Conservation (phyloP, 495 filamentous ascomycete species). For the Pyrenopolyporus hunteri region DNA sequence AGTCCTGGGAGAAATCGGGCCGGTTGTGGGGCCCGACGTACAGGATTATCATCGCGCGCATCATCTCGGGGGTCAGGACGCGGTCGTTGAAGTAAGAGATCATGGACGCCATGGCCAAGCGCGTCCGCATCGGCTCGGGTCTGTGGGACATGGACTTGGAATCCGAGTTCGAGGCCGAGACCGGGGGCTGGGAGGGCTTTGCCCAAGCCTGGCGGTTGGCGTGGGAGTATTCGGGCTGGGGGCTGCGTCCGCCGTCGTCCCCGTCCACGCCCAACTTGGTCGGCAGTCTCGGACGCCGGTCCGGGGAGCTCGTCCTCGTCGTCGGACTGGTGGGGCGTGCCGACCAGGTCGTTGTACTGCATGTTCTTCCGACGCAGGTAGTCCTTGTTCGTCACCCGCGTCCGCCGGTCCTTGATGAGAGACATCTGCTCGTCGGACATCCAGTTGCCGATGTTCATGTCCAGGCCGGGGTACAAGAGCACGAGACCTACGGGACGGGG, state of each 20-base stretch:
- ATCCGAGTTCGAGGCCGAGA: slow-evolving; percentile 14
- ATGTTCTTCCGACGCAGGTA: slow-evolving; percentile 79
- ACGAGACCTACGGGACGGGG: slow-evolving; percentile 82
- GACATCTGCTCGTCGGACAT: slow-evolving; percentile 98
- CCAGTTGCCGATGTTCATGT: slow-evolving; percentile 98
- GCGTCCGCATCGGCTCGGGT: slow-evolving; percentile 76
- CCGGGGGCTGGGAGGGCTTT: slow-evolving; percentile 40
- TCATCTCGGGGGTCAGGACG: slow-evolving; percentile 95
- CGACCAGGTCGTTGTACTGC: slow-evolving; percentile 60
- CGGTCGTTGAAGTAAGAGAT: slow-evolving; percentile 98
- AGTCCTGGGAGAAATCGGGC: slow-evolving; percentile 91
- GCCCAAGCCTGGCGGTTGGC: slow-evolving; percentile 46
- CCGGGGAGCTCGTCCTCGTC: slow-evolving; percentile 57
- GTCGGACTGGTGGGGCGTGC: slow-evolving; percentile 70
- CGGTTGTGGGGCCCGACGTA: slow-evolving; percentile 93
- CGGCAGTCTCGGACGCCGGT: slow-evolving; percentile 19
- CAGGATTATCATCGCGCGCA: slow-evolving; percentile 98
- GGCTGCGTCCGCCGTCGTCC: slow-evolving; percentile 25
- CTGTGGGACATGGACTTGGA: slow-evolving; percentile 49
- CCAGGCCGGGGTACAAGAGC: slow-evolving; percentile 86
- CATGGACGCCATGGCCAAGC: slow-evolving; percentile 91
- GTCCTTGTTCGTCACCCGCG: slow-evolving; percentile 74
- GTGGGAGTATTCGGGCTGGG: slow-evolving; percentile 54
- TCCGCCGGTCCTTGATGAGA: slow-evolving; percentile 82
- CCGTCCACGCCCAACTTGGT: slow-evolving; percentile 7